Evolutionary conservation across 176 grass and related monocot species (phyloP).

Genomic region (Thalia dealbata): DNA sequence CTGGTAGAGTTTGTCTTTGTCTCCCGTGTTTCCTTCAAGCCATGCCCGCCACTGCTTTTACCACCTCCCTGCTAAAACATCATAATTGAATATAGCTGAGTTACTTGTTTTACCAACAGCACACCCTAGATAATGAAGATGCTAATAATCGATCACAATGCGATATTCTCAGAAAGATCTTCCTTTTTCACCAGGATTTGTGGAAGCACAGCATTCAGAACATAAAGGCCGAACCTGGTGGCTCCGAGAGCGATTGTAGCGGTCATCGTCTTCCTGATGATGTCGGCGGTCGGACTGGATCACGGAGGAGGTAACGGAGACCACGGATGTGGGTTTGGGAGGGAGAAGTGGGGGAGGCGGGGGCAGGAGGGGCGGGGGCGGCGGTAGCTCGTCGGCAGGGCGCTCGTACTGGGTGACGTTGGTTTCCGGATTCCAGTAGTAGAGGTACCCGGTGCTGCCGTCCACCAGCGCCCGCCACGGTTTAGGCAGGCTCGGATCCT

Average conservation of each 20-base stretch:
- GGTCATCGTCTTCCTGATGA: constrained; percentile 34
- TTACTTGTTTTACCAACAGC: neutral
- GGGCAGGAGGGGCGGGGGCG: constrained; percentile 45
- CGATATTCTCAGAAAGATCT: neutral
- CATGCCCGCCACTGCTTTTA: constrained; percentile 9
- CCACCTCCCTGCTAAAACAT: constrained; percentile 19
- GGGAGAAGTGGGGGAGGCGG: constrained; percentile 38
- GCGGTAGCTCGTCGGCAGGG: constrained; percentile 37
- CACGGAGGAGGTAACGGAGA: neutral
- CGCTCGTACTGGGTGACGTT: constrained; percentile 92
- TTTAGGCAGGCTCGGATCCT: constrained; percentile 76
- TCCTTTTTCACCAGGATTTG: too few relatives aligned
- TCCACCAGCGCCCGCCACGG: constrained; percentile 95
- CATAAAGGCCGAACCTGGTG: constrained; percentile 16
- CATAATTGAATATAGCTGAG: neutral
- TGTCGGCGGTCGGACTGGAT: constrained; percentile 25
- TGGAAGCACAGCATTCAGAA: neutral
- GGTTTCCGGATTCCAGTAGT: constrained; percentile 97
- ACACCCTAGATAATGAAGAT: neutral
- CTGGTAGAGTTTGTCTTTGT: constrained; percentile 5
- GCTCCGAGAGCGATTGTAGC: constrained; percentile 11
- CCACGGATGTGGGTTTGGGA: constrained; percentile 6
- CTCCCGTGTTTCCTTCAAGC: constrained; percentile 18
- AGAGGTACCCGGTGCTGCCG: constrained; percentile 84
- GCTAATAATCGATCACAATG: neutral